Evolutionary conservation across 2,329 filamentous ascomycete species (phyloP).

Genomic region (Diaporthe sp.): DNA sequence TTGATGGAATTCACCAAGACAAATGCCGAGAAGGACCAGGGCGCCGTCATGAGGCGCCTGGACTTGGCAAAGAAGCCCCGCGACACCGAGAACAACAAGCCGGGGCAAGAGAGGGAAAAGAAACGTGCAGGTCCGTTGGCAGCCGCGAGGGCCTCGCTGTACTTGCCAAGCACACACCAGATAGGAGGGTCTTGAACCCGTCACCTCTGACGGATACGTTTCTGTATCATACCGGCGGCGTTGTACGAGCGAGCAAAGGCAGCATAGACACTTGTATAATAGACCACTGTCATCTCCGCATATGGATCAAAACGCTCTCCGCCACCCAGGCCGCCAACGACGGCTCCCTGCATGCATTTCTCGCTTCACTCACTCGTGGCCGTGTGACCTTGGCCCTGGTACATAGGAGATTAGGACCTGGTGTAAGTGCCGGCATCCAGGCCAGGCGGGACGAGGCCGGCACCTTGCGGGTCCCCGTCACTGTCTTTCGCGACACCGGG

Average conservation of each 20-base stretch:
- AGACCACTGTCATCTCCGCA: background rate
- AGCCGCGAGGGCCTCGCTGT: background rate
- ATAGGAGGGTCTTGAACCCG: background rate
- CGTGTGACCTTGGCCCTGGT: background rate
- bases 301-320: background rate
- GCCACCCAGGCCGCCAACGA: background rate
- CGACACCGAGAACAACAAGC: background rate
- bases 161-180: constrained; percentile 19
- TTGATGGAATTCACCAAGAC: background rate
- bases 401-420: background rate
- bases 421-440: background rate
- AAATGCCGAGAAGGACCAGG: background rate
- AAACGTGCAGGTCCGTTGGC: too few species aligned
- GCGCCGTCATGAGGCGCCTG: too few species aligned
- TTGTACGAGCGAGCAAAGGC: constrained; percentile 1
- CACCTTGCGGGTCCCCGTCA: background rate
- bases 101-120: background rate
- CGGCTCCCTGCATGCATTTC: background rate
- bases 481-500: background rate
- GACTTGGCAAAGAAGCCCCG: background rate
- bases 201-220: background rate
- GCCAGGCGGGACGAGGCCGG: too few species aligned
- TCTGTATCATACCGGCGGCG: background rate
- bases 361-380: background rate
- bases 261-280: constrained; percentile 7